Evolutionary conservation across 805 yeast genomes (phyloP), one percentile per base, ranked within the genome.

Genomic region (Ogataea nitratoaversa): DNA sequence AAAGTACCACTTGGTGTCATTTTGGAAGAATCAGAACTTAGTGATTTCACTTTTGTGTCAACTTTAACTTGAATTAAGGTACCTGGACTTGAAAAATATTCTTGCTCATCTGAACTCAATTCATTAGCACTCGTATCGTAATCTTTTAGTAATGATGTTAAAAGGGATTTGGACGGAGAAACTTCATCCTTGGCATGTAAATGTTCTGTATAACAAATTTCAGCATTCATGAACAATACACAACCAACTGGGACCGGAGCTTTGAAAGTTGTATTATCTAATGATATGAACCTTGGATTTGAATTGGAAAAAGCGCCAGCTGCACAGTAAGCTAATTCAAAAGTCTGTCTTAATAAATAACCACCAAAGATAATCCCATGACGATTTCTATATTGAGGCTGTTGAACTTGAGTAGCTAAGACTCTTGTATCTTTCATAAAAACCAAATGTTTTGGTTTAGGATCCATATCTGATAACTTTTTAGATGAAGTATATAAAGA

Each of bases 321-420:
- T 14, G 91, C 79, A 64, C 95, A 88, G 59, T 89, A 90, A 1
- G 96, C 97, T 54, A 90, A 75, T 61, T 90, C 98, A 60, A 90
- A 90, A 2, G 95, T 79, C 65, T 89, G 95, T 62, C 96, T 79
- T 70, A 90, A 75, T 56, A 90, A 68, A 56, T 90, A 90, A 22
- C 98, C 98, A 53, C 98, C 98, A 62, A 90, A 90, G 34, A 90
- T 86, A 87, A 89, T 88, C 3, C 95, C 84, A 60, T 90, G 96
- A 60, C 96, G 78, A 68, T 90, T 90, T 65, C 97, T 78, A 67
- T 89, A 90, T 67, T 90, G 97, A 2, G 97, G 97, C 65, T 90
- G 97, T 91, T 90, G 91, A 63, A 89, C 80, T 54, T 82, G 74
- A 6, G 96, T 86, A 9, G 95, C 84, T 38, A 75, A 68, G 38